Percentiles rank a stretch among this genome's conserved stretches.
Evolutionary conservation across 257 asterid species (phyloP).

Genomic region (Solanum virginianum): DNA sequence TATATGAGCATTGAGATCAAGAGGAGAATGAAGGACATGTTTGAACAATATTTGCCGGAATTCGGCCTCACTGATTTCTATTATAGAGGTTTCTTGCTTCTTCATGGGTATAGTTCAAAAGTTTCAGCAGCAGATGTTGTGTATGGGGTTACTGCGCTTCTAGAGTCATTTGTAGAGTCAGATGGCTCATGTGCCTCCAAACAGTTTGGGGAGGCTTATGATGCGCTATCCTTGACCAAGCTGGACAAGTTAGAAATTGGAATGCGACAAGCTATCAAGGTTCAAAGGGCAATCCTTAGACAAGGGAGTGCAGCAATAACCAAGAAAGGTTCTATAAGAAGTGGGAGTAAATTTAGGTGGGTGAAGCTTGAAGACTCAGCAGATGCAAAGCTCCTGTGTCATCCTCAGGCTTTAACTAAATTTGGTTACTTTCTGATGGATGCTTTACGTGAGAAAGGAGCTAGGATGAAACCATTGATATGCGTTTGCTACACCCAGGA

Average conservation of each 20-base stretch:
- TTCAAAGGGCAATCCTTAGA: slow-evolving; percentile 88
- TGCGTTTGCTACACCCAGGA: slow-evolving; percentile 78
- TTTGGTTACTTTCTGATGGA: slow-evolving; percentile 87
- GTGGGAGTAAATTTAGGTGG: slow-evolving; percentile 97
- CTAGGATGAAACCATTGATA: slow-evolving; percentile 88
- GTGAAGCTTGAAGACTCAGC: slow-evolving; percentile 85
- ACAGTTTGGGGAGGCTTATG: slow-evolving; percentile 79
- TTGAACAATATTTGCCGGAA: slow-evolving; percentile 77
- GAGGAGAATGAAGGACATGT: slow-evolving; percentile 88
- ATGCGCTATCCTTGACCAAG: slow-evolving; percentile 62
- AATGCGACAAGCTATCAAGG: slow-evolving; percentile 87
- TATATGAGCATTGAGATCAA: slow-evolving; percentile 86
- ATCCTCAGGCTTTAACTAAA: slow-evolving; percentile 93
- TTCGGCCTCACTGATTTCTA: slow-evolving; percentile 88
- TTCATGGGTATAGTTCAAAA: slow-evolving; percentile 81
- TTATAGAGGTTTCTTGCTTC: slow-evolving; percentile 65
- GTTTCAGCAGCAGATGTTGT: slow-evolving; percentile 97
- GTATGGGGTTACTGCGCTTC: slow-evolving; percentile 79
- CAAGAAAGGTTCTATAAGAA: slow-evolving; percentile 86
- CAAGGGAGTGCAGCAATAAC: slow-evolving; percentile 96
- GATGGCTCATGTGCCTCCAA: slow-evolving; percentile 78
- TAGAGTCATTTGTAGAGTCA: slow-evolving; percentile 65
- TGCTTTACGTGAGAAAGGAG: slow-evolving; percentile 94
- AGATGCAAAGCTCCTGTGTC: slow-evolving; percentile 63
- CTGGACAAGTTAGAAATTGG: slow-evolving; percentile 77